These are phyloP conservation scores for Thymus quinquecostatus DNA, from an alignment of 257 asterid species.

Conservation along the genomic window DNA sequence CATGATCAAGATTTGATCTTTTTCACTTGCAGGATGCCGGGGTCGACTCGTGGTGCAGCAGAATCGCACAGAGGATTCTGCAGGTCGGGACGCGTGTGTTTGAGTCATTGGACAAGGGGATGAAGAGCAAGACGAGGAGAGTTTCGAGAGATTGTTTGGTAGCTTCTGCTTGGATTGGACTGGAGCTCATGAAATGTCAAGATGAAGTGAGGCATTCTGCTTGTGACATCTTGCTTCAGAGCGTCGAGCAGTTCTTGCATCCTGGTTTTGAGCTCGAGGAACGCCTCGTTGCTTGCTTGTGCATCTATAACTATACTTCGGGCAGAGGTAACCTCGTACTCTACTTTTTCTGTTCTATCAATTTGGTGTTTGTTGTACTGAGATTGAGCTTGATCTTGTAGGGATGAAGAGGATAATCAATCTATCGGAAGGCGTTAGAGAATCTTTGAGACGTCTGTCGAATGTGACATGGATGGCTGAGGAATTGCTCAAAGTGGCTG, in stretches of 20 bases:
- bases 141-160: conserved; percentile 72
- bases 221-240: conserved; percentile 66
- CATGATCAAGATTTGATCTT: conserved; percentile 6
- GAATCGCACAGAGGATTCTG: conserved; percentile 56
- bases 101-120: conserved; percentile 70
- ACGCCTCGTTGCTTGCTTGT: conserved; percentile 81
- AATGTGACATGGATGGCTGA: conserved; percentile 95
- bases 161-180: conserved; percentile 82
- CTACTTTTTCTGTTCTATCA: too few species aligned
- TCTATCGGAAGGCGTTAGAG: conserved; percentile 86
- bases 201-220: conserved; percentile 73
- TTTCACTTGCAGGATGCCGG: conserved; percentile 54
- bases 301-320: conserved; percentile 81
- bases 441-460: conserved; percentile 87
- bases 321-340: conserved; percentile 59
- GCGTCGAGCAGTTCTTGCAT: conserved; percentile 72
- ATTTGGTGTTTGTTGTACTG: not conserved
- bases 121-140: conserved; percentile 62
- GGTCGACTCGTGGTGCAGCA: conserved; percentile 79
- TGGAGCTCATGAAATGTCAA: conserved; percentile 69
- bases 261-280: conserved; percentile 94
- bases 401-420: conserved; percentile 81
- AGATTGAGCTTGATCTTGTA: conserved; percentile 33
- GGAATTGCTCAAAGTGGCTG: conserved; percentile 89
- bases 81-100: conserved; percentile 61